Evolutionary conservation across 805 yeast species (phyloP), one percentile per base, ranked within the genome.

Genomic region (Metschnikowia vanudenii): DNA sequence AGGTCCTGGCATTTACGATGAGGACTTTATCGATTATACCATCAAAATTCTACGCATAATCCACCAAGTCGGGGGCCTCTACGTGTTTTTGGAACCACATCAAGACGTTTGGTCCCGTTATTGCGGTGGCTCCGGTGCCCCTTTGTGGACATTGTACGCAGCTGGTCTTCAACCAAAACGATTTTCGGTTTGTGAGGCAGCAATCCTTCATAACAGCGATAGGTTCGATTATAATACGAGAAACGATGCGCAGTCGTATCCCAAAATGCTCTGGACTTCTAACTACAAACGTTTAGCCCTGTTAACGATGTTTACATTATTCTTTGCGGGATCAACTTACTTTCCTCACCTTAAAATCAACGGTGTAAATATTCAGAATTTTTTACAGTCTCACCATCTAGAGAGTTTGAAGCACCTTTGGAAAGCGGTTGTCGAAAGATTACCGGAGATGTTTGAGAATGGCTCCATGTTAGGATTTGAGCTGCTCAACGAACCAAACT

Each of bases 91-190:
- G 53, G 97, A 91, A 59, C 88, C 95, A 0, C 97, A 91, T 62
- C 97, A 91, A 63, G 97, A 91, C 62, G 95, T 84, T 11, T 91
- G 97, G 97, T 84, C 94, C 1, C 76, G 97, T 39, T 87, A 75
- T 60, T 72, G 82, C 10, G 97, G 97, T 4, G 97, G 97, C 2
- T 82, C 88, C 39, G 97, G 97, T 16, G 96, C 97, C 3, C 97
- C 97, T 1, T 58, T 88, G 58, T 91, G 97, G 97, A 90, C 97
- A 0, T 62, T 90, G 3, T 83, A 86, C 59, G 91, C 94, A 19
- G 96, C 92, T 2, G 97, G 97, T 1, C 67, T 91, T 39, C 80
- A 91, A 46, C 96, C 96, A 0, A 70, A 62, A n/a, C 64, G 78
- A n/a, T 88, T 94, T 57, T 65, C 76, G 1, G 72, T 54, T 2